Base-by-base conservation (phyloP, 148 eudicot species). In the Camellia granthamiana region DNA sequence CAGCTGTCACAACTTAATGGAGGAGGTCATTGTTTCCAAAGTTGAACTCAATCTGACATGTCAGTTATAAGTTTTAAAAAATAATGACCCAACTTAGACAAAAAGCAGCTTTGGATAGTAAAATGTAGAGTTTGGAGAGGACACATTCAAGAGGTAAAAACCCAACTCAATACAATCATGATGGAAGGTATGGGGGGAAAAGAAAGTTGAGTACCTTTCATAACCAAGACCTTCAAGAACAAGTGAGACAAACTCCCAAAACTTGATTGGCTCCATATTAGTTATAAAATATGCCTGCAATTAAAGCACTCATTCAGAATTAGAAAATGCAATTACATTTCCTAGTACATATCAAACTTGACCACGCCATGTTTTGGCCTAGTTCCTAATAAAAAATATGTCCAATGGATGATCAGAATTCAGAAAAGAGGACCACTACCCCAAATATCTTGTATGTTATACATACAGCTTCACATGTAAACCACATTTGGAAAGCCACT, bases 161-260 rank as follows among this genome's bases (percentile, higher is more conserved):
- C 19, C 21, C 16, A 60, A 19, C 75, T 55, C 64, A 49, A 77
- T 62, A 19, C n/a, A 73, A 3, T 15, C 2, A 77, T 46, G 71
- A 72, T 46, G 46, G 16, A 56, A 74, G 0, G 66, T 55, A 23
- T 3, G 65, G 69, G 83, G 44, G 54, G 51, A 56, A 11, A 21
- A 55, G 80, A 49, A 58, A 81, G 42, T 75, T 23, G 11, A 59
- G 70, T 87, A 96, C 99, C 99, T 93, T 83, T 93, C 92, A 85
- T 93, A 92, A 77, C 99, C 97, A 81, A 96, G 92, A 75, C 98
- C 99, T 87, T 90, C 98, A 84, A 96, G 97, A 84, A 96, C 89
- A 69, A 93, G 91, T 13, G 98, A 91, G 81, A 93, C 83, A 77
- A 96, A 96, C 85, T 91, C 98, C 99, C 99, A 96, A 85, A 96